Percentiles rank a stretch among this genome's conserved stretches.
Evolutionary conservation across 2,329 filamentous ascomycete species (phyloP).

Genomic region (Fusarium secorum): DNA sequence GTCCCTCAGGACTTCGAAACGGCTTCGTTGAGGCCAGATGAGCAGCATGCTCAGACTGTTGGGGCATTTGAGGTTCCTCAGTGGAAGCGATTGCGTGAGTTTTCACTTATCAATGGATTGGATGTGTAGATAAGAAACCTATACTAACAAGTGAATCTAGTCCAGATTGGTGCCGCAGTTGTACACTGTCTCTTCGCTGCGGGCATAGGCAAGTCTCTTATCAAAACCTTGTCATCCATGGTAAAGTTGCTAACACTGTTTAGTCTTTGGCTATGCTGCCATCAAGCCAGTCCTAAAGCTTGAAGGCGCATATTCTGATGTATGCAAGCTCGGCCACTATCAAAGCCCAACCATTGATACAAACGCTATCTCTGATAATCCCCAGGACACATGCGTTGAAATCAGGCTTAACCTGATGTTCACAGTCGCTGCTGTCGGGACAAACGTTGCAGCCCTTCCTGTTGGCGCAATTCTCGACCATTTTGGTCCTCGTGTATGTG

Average conservation of each 20-base stretch:
- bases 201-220: slow-evolving; percentile 58
- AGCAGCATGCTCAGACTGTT: slow-evolving; percentile 52
- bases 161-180: slow-evolving; percentile 44
- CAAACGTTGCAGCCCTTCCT: slow-evolving; percentile 85
- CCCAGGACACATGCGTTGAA: slow-evolving; percentile 53
- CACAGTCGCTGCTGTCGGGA: slow-evolving; percentile 85
- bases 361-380: slow-evolving; percentile 30
- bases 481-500: slow-evolving; percentile 80
- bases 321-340: slow-evolving; percentile 55
- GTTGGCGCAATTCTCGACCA: slow-evolving; percentile 86
- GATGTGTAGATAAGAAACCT: neutral
- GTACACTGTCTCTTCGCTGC: slow-evolving; percentile 73
- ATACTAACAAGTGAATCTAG: slow-evolving; percentile 28
- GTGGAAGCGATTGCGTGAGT: slow-evolving; percentile 62
- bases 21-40: slow-evolving; percentile 49
- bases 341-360: neutral
- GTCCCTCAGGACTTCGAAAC: slow-evolving; percentile 62
- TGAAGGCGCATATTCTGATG: slow-evolving; percentile 74
- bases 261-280: slow-evolving; percentile 83
- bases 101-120: neutral
- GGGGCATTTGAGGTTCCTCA: slow-evolving; percentile 62
- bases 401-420: slow-evolving; percentile 88
- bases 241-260: neutral
- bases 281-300: slow-evolving; percentile 81
- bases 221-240: neutral